Base-by-base conservation (phyloP, 1,284 basidiomycete genomes). In the Cronartium quercuum region DNA sequence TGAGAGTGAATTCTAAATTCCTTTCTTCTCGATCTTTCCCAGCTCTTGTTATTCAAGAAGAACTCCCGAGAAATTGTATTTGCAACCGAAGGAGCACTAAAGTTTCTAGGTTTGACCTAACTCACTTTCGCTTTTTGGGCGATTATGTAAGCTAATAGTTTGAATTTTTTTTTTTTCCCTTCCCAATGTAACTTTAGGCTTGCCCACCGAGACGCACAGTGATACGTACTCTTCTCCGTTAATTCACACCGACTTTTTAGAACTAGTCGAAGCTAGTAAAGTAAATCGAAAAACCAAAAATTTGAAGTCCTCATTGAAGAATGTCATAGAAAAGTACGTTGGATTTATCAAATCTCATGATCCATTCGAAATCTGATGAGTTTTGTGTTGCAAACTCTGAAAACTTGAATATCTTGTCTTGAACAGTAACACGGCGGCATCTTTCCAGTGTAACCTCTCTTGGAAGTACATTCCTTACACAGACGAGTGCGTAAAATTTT, bases 201-300 rank as follows among this genome's bases (percentile, higher is more conserved):
- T 68, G 18, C 73, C 73, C 9, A 63, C 61, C 6, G 35, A 55
- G n/a, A 75, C 73, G n/a, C 21, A 44, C 35, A n/a, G 29, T n/a
- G 66, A 75, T 67, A 57, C 61, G 42, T 76, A 62, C 35, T 75
- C 66, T 24, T 77, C 76, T 5, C 29, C 67, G 10, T 44, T 77
- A 6, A 47, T 77, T 35, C 74, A 77, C 62, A 47, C 67, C 12
- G 76, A 77, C 34, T 69, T 77, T 51, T 68, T 77, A 18, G 67
- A 67, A 35, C 34, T 77, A 13, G 18, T 77, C 9, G 75, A 66
- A 21, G 67, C 61, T n/a, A 51, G 51, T 40, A 62, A 68, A n/a
- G 42, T 47, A 21, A 47, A 37, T 51, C 34, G n/a, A 9, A 73
- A 73, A 34, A 42, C 35, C 3, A 44, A 38, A 18, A n/a, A 35